These are phyloP conservation scores for Thymus quinquecostatus DNA, from an alignment of 257 asterid genomes.

Conservation along the genomic window DNA sequence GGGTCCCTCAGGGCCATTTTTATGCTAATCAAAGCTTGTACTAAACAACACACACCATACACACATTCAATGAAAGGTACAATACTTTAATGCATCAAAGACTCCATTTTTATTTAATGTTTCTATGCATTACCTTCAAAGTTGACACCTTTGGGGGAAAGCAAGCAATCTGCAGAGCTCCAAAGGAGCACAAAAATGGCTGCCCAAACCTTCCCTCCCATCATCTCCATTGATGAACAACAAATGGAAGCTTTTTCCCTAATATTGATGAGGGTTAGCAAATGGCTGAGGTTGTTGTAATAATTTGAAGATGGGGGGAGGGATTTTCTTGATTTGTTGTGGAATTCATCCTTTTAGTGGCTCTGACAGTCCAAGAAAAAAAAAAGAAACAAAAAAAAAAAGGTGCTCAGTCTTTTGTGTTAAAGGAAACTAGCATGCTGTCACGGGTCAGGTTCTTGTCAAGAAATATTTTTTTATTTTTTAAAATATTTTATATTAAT, in stretches of 20 bases:
- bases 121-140: constrained; percentile 71
- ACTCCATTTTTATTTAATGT: not conserved
- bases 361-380: constrained; percentile 37
- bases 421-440: constrained; percentile 81
- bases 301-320: constrained; percentile 35
- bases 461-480: constrained; percentile 35
- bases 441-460: constrained; percentile 76
- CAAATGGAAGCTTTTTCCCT: not conserved
- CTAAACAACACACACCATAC: constrained; percentile 39
- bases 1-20: constrained; percentile 82
- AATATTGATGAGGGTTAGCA: constrained; percentile 28
- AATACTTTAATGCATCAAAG: constrained; percentile 8
- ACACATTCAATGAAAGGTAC: not conserved
- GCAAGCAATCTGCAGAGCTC: constrained; percentile 58
- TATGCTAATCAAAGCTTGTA: constrained; percentile 94
- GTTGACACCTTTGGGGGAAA: constrained; percentile 95
- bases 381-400: constrained; percentile 20
- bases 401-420: constrained; percentile 42
- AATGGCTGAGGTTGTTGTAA: constrained; percentile 32
- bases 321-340: constrained; percentile 40
- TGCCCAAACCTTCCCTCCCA: constrained; percentile 45
- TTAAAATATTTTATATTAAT: constrained; percentile 34
- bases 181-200: constrained; percentile 43
- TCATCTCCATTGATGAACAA: constrained; percentile 38
- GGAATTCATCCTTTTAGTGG: constrained; percentile 44